phyloP scores from a whole-genome alignment of 495 filamentous ascomycete genomes.

The Umbilicaria muhlenbergii region DNA sequence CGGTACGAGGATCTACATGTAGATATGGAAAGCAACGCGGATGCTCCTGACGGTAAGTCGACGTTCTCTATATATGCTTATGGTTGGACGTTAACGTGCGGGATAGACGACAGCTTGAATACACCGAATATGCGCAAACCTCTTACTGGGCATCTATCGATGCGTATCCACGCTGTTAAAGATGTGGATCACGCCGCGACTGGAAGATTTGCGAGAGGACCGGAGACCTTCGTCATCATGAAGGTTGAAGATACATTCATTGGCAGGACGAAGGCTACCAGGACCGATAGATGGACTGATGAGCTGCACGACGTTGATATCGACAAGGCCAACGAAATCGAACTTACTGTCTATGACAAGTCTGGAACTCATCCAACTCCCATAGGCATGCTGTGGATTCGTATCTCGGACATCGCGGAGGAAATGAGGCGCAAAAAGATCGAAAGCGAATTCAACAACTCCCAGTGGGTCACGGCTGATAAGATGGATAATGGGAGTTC shows the following conservation, averaged over 20 bases:
- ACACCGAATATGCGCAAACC: slow-evolving; percentile 88
- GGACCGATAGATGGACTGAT: slow-evolving; percentile 80
- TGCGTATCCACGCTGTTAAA: slow-evolving; percentile 74
- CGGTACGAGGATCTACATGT: slow-evolving; percentile 96
- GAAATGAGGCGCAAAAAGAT: slow-evolving; percentile 97
- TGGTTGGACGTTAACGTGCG: slow-evolving; percentile 1
- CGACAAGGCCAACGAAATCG: slow-evolving; percentile 96
- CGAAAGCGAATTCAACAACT: slow-evolving; percentile 76
- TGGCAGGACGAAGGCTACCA: slow-evolving; percentile 71
- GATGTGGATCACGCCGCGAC: slow-evolving; percentile 91
- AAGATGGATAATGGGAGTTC: slow-evolving; percentile 53
- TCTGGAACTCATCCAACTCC: slow-evolving; percentile 72
- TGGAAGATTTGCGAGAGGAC: slow-evolving; percentile 71
- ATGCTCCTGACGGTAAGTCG: slow-evolving; percentile 66
- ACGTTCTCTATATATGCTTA: background rate
- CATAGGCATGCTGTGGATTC: slow-evolving; percentile 89
- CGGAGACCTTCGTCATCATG: slow-evolving; percentile 86
- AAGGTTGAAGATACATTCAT: slow-evolving; percentile 92
- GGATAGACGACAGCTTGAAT: slow-evolving; percentile 86
- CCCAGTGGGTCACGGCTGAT: slow-evolving; percentile 94
- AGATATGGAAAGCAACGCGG: slow-evolving; percentile 66
- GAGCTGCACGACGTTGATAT: slow-evolving; percentile 83
- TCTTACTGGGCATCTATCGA: slow-evolving; percentile 71
- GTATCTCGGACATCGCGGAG: slow-evolving; percentile 93
- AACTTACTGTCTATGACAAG: slow-evolving; percentile 95